Evolutionary conservation across 352 stramenopile genomes (phyloP), one percentile per base, ranked within the genome.

Genomic region (Phytophthora pistaciae): DNA sequence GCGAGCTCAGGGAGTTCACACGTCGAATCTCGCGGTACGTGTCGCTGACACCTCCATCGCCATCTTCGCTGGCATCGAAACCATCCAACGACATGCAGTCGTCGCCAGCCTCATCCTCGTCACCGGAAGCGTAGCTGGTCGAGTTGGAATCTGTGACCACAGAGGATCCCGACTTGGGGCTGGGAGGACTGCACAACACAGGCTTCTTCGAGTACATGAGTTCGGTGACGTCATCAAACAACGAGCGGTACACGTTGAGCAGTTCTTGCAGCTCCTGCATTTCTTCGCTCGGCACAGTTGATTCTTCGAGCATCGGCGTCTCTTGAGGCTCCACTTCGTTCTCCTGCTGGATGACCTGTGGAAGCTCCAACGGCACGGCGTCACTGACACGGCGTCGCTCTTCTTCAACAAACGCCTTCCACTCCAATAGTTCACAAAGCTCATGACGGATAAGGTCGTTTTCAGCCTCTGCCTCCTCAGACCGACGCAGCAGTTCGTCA

Each of bases 401-500:
- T 54, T 84, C 79, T 69, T 89, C 82, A 8, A 87, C 77, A 13
- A 87, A 80, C 3, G 82, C 82, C 42, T 91, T 95, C 85, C 84
- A 93, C 66, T 93, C 88, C 33, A 93, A 63, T 27, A 92, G 66
- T 53, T 93, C 85, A 50, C 80, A 90, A 16, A 95, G 60, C 44
- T 95, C 84, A 18, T 80, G 76, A 14, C 86, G 84, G 36, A 95
- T 81, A 21, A 95, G 66, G 14, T 83, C 80, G 65, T 93, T 95
- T 36, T 95, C 88, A 3, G 71, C 64, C 56, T 92, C 85, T 4
- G 91, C 68, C 53, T 93, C 87, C 36, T 80, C 72, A 5, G 67
- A 79, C 2, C 74, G 74, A 55, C 21, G 63, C 14, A 71, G 42
- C 23, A 79, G 29, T 42, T 79, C 71, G 8, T 79, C 66, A 20